These are phyloP conservation scores for Talaromyces marneffei DNA, from an alignment of 2,329 filamentous ascomycete species.

Conservation along the genomic window DNA sequence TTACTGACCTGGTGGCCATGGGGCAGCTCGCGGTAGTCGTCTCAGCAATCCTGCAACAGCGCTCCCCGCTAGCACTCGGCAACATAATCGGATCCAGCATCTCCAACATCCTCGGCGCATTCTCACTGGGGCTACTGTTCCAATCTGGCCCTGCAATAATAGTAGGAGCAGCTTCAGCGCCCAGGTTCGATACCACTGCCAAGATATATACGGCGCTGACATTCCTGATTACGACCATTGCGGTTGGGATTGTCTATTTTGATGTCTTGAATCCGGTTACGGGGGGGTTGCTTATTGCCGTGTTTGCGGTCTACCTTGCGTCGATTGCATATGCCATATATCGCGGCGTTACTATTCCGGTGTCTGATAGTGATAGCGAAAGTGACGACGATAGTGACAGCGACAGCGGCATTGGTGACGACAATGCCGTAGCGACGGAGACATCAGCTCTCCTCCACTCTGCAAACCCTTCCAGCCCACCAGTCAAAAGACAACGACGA, in stretches of 20 bases:
- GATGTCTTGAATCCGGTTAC: constrained; percentile 29
- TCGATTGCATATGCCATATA: constrained; percentile 44
- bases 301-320: constrained; percentile 42
- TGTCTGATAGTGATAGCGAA: constrained; percentile 41
- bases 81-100: constrained; percentile 52
- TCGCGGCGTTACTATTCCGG: constrained; percentile 37
- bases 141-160: constrained; percentile 25
- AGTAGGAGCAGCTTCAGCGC: too few relatives aligned
- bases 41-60: constrained; percentile 43
- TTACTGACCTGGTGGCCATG: neutral
- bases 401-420: constrained; percentile 23
- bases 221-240: constrained; percentile 37
- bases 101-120: constrained; percentile 53
- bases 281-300: constrained; percentile 37
- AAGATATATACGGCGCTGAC: constrained; percentile 44
- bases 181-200: constrained; percentile 45
- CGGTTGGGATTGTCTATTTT: constrained; percentile 35
- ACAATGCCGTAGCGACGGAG: constrained; percentile 2
- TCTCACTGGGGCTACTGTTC: constrained; percentile 49
- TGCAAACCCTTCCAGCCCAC: neutral
- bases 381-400: constrained; percentile 32
- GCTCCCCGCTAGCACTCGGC: constrained; percentile 47
- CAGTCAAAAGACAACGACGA: constrained; percentile 12
- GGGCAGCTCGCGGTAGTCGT: constrained; percentile 46
- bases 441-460: neutral